Evolutionary conservation across 1,139 yeast species (phyloP), one percentile per base, ranked within the genome.

Genomic region (Casaregolazyma lundiana): DNA sequence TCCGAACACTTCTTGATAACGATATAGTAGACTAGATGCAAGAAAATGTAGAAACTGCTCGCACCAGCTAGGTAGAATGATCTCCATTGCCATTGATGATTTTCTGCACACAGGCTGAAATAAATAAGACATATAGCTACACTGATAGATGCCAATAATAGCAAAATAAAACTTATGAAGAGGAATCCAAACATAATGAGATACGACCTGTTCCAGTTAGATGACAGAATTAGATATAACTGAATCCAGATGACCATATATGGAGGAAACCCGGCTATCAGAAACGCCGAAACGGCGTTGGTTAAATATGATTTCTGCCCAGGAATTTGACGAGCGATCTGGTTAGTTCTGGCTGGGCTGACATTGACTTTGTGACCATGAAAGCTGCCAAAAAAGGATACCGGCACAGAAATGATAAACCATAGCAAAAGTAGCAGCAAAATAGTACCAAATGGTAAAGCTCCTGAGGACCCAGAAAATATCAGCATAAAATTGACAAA

Each of bases 21-120:
- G 54, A 68, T 61, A 58, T 67, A 70, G 54, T 85, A 71, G 51
- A 89, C 70, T 2, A 97, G 82, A 66, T 92, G 96, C 46, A 88
- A 59, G 67, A 89, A 88, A 36, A 90, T 84, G 65, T 90, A 94
- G 47, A 84, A 59, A 0, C 95, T 76, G 66, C 95, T 83, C 21
- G 97, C 95, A 45, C 96, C 97, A 22, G 96, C 94, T 50, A 89
- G 76, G 59, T 84, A 77, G 59, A 90, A 74, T 7, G 96, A 80
- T 65, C 90, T 81, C 98, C 98, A 92, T 63, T 89, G 97, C 99
- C 99, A 92, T 65, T 81, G 80, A 72, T 94, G 89, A 66, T 92
- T 87, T 64, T 92, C 98, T 39, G 89, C 73, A 63, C 96, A 88
- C 54, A 94, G 75, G 7, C 90, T 77, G 70, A 86, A 85, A 68